These are phyloP conservation scores for Nematocida sp. DNA, from an alignment of 371 early-diverging fungal genomes.

Conservation along the genomic window DNA sequence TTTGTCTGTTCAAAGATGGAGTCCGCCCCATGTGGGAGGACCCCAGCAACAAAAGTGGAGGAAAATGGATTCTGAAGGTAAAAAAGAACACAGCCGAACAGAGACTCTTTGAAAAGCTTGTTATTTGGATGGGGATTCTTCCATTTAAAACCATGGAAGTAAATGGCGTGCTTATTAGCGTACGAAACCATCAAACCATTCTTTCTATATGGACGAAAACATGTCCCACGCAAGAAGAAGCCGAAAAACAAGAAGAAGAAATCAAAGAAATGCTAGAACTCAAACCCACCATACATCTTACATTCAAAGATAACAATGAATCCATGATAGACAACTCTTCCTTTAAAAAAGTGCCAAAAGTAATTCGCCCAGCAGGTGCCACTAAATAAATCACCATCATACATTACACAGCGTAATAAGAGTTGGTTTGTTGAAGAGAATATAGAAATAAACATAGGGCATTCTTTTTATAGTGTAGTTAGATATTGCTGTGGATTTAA, in stretches of 20 bases:
- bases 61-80: constrained; percentile 89
- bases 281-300: constrained; percentile 54
- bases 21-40: constrained; percentile 94
- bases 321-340: constrained; percentile 50
- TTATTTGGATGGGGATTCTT: constrained; percentile 50
- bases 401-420: too few relatives aligned
- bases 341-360: constrained; percentile 21
- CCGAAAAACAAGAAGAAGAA: constrained; percentile 57
- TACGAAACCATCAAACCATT: constrained; percentile 59
- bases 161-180: constrained; percentile 64
- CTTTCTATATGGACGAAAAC: constrained; percentile 63
- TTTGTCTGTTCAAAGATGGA: constrained; percentile 85
- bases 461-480: too few relatives aligned
- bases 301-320: constrained; percentile 61
- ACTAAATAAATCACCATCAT: constrained; percentile 1
- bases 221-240: constrained; percentile 43
- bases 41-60: constrained; percentile 78
- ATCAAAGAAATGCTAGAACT: constrained; percentile 59
- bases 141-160: constrained; percentile 60
- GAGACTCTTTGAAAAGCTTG: constrained; percentile 71
- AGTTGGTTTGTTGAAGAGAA: too few relatives aligned
- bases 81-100: constrained; percentile 79
- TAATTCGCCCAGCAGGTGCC: background rate
- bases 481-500: too few relatives aligned
- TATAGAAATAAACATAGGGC: too few relatives aligned